These are phyloP conservation scores for Fusarium drepaniforme DNA, from an alignment of 2,329 filamentous ascomycete genomes.

Conservation along the genomic window DNA sequence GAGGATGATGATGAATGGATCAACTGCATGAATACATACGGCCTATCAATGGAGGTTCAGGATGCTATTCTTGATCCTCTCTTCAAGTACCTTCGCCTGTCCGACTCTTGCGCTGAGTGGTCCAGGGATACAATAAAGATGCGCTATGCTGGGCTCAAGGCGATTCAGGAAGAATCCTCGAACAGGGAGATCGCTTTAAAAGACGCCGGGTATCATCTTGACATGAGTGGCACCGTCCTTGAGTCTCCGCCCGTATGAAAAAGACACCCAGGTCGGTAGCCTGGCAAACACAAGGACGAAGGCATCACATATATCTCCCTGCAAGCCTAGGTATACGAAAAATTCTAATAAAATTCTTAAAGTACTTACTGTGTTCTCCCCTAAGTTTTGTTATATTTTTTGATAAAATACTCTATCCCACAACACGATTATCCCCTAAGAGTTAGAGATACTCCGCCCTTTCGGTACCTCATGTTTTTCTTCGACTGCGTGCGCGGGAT, in stretches of 20 bases:
- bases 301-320: no score
- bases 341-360: no score
- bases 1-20: conserved; percentile 24
- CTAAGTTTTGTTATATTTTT: no score
- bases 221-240: background rate
- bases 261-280: no score
- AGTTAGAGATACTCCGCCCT: no score
- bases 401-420: no score
- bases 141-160: conserved; percentile 29
- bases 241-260: background rate
- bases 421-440: no score
- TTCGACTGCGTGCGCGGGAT: no score
- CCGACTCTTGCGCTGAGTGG: conserved; percentile 29
- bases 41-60: conserved; percentile 14
- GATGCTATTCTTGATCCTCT: conserved; percentile 32
- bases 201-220: background rate
- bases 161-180: conserved; percentile 12
- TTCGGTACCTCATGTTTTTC: no score
- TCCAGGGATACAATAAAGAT: conserved; percentile 25
- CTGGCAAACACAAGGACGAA: no score
- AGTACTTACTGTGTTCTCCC: no score
- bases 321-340: no score
- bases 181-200: background rate
- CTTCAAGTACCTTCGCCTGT: conserved; percentile 28
- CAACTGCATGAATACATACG: conserved; percentile 4